Percentiles rank a stretch among this genome's conserved stretches.
phyloP scores from a whole-genome alignment of 1,284 basidiomycete species.

The Phellopilus nigrolimitatus region DNA sequence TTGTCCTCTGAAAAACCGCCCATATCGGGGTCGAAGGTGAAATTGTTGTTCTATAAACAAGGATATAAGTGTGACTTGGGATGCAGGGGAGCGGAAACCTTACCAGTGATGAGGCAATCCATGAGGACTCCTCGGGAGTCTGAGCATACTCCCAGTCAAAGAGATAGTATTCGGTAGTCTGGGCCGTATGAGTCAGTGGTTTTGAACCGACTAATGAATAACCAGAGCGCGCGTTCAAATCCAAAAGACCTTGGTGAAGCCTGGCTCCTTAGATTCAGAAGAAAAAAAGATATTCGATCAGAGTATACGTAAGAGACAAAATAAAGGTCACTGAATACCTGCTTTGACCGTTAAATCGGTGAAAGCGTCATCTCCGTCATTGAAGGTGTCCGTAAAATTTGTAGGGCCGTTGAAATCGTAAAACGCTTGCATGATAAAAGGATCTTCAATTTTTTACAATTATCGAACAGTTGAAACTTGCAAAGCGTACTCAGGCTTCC shows the following conservation, averaged over 20 bases:
- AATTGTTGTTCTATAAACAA: conserved; percentile 50
- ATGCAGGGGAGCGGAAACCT: conserved; percentile 21
- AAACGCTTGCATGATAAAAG: conserved; percentile 34
- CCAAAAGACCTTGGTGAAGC: conserved; percentile 39
- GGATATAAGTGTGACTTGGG: background rate
- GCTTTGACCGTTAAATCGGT: conserved; percentile 37
- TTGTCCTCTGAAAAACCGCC: conserved; percentile 60
- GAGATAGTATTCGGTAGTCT: conserved; percentile 50
- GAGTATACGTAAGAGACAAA: too few relatives aligned
- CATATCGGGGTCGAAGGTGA: conserved; percentile 50
- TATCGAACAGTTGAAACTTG: background rate
- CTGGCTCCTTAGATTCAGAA: conserved; percentile 39
- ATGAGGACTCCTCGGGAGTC: conserved; percentile 56
- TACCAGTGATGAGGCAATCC: conserved; percentile 59
- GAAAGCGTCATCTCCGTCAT: conserved; percentile 38
- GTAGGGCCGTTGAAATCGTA: conserved; percentile 45
- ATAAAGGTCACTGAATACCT: too few relatives aligned
- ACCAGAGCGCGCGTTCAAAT: conserved; percentile 44
- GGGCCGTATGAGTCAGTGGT: conserved; percentile 38
- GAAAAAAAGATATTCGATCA: too few relatives aligned
- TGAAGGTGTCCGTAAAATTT: conserved; percentile 42
- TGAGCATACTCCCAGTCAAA: conserved; percentile 53
- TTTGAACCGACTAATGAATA: conserved; percentile 44
- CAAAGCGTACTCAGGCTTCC: conserved; percentile 43
- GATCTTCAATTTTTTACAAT: background rate